Evolutionary conservation across 2,329 filamentous ascomycete genomes (phyloP).

Genomic region (Calonectria naviculata): DNA sequence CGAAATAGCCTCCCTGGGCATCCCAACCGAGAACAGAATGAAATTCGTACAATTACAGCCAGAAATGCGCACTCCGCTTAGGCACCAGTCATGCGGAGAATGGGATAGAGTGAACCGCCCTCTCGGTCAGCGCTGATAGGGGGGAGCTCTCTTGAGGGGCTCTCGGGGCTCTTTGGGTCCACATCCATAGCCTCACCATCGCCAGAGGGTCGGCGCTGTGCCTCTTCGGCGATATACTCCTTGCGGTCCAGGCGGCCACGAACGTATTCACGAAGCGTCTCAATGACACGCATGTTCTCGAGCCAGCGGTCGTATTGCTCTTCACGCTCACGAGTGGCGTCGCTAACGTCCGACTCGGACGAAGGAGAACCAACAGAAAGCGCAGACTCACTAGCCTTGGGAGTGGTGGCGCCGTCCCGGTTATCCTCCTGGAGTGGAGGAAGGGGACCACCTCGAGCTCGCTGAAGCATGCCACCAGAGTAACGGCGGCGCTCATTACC

Average conservation of each 20-base stretch:
- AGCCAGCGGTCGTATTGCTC: conserved; percentile 74
- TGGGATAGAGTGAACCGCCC: conserved; percentile 52
- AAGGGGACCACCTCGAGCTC: conserved; percentile 59
- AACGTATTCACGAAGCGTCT: conserved; percentile 69
- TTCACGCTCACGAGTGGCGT: conserved; percentile 65
- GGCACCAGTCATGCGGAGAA: conserved; percentile 52
- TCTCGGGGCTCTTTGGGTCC: conserved; percentile 46
- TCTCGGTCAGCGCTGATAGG: conserved; percentile 38
- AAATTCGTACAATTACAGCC: conserved; percentile 37
- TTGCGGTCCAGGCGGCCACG: conserved; percentile 65
- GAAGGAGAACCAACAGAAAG: conserved; percentile 63
- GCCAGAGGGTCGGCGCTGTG: conserved; percentile 24
- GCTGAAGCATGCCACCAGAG: conserved; percentile 75
- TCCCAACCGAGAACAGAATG: conserved; percentile 17
- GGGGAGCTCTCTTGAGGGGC: conserved; percentile 35
- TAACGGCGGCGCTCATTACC: conserved; percentile 72
- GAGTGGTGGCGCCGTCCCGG: conserved; percentile 53
- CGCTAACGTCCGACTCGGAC: conserved; percentile 65
- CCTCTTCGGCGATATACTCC: conserved; percentile 59
- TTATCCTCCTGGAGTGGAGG: conserved; percentile 50
- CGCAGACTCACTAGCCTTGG: conserved; percentile 56
- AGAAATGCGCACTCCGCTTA: conserved; percentile 27
- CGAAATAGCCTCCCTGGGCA: background rate
- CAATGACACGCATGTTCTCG: conserved; percentile 73
- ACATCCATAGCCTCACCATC: conserved; percentile 51